Evolutionary conservation across 1,284 basidiomycete genomes (phyloP), one percentile per base, ranked within the genome.

Genomic region (Salmacisia buchloeana): DNA sequence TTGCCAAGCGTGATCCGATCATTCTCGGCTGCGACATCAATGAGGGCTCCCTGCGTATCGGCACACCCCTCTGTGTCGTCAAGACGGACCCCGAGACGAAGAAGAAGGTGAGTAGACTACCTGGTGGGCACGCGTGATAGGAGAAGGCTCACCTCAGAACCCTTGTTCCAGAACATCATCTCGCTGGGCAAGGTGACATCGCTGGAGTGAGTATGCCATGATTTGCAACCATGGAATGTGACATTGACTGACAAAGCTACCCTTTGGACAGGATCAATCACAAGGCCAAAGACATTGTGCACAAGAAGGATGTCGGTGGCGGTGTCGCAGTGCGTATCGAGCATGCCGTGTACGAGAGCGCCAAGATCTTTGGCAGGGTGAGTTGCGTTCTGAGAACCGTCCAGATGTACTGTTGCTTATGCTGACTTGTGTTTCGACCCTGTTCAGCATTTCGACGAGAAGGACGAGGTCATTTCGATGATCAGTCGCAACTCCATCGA

Each of bases 281-380:
- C 75, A 78, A 69, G 78, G 59, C 80, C 15, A 76, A 80, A 35
- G 79, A 93, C 84, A 84, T 94, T 29, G 86, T 98, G 72, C 96
- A 94, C 83, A 92, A 91, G 81, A 85, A 87, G 18, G 92, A 97
- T 80, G 88, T 91, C 29, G 94, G 93, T 76, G 94, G 86, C 65
- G 94, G 94, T 81, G 94, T 97, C 21, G 96, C 96, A 0, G 91
- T 98, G 78, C 97, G 97, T 85, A 97, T 98, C 69, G 96, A 99
- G 81, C 90, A 96, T 78, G 93, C 93, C 1, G 89, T 93, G 3
- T 94, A 98, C 82, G 91, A 97, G 82, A 90, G 90, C 39, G 88
- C 93, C 15, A 94, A 94, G 83, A 90, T 73, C 68, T 78, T 72
- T 29, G 77, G 77, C 10, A 54, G 49, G 27, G 49, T 54, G 27